Percentiles rank a stretch among this genome's conserved stretches.
These are phyloP conservation scores for Saccharomyces hybrid DNA, from an alignment of 1,139 yeast genomes.

Conservation along the genomic window DNA sequence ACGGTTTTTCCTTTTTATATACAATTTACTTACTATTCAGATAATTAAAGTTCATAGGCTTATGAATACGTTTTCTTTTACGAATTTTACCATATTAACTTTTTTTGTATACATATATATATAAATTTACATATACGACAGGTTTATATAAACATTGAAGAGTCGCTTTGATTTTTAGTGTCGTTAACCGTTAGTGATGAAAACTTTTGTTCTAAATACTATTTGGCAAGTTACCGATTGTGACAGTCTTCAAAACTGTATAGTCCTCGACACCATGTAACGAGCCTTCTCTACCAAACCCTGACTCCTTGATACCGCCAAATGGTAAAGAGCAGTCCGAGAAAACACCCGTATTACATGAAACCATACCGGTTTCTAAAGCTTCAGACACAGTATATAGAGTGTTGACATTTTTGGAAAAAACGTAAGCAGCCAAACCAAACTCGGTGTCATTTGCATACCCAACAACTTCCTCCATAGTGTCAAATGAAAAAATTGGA, in stretches of 20 bases:
- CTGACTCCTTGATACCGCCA: constrained; percentile 75
- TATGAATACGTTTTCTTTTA: background rate
- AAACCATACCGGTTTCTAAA: constrained; percentile 74
- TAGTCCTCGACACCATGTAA: constrained; percentile 70
- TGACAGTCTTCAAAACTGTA: constrained; percentile 54
- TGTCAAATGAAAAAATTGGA: constrained; percentile 57
- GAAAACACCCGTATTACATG: constrained; percentile 65
- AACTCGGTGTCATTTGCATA: constrained; percentile 62
- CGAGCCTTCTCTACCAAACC: constrained; percentile 79
- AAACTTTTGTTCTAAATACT: background rate
- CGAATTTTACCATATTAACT: background rate
- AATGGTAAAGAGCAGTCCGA: constrained; percentile 69
- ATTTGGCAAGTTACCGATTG: constrained; percentile 35
- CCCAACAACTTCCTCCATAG: constrained; percentile 60
- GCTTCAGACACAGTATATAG: constrained; percentile 62
- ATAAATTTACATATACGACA: background rate
- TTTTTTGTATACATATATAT: background rate
- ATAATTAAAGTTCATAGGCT: background rate
- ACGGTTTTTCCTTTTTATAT: background rate
- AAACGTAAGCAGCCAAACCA: constrained; percentile 78
- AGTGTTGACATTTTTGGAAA: constrained; percentile 54
- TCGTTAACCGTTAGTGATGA: background rate
- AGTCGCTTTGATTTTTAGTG: background rate
- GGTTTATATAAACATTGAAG: background rate
- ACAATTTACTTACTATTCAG: background rate